Evolutionary conservation across 768 basidiomycete species (phyloP).

Genomic region (Leccinum rimulosum): DNA sequence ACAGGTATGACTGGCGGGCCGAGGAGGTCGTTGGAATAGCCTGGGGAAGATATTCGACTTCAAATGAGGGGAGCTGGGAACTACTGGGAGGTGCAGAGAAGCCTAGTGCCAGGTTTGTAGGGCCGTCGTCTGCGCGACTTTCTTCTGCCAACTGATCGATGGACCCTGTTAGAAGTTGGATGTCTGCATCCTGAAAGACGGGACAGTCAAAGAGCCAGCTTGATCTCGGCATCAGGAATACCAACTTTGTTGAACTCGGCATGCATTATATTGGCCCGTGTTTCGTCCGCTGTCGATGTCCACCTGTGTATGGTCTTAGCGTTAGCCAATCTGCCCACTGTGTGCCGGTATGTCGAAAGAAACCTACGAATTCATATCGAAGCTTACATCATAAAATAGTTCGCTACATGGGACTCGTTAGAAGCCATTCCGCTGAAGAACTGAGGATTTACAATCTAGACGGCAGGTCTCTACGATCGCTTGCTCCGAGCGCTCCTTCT

Average conservation of each 20-base stretch:
- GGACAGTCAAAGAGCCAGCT: not conserved
- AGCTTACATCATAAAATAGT: not conserved
- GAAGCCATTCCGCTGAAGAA: not conserved
- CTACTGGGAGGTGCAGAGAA: not conserved
- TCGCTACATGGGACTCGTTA: conserved; percentile 1
- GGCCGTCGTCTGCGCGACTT: not conserved
- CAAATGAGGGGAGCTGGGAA: not conserved
- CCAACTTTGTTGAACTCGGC: not conserved
- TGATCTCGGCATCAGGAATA: not conserved
- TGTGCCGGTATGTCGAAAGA: not conserved
- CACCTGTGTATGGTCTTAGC: not conserved
- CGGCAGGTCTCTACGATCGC: fast-evolving
- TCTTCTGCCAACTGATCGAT: conserved; percentile 1
- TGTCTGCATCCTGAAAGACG: not conserved
- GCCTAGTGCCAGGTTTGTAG: not conserved
- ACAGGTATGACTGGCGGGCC: conserved; percentile 1
- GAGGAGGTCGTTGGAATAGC: not conserved
- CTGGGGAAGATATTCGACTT: not conserved
- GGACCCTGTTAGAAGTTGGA: not conserved
- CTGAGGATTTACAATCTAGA: not conserved
- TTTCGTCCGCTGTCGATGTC: not conserved
- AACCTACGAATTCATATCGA: conserved; percentile 8
- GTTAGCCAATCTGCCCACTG: not conserved
- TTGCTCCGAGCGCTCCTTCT: not conserved
- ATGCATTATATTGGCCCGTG: not conserved